phyloP scores from a whole-genome alignment of 129 eudicot genomes.

The Arctium minus region DNA sequence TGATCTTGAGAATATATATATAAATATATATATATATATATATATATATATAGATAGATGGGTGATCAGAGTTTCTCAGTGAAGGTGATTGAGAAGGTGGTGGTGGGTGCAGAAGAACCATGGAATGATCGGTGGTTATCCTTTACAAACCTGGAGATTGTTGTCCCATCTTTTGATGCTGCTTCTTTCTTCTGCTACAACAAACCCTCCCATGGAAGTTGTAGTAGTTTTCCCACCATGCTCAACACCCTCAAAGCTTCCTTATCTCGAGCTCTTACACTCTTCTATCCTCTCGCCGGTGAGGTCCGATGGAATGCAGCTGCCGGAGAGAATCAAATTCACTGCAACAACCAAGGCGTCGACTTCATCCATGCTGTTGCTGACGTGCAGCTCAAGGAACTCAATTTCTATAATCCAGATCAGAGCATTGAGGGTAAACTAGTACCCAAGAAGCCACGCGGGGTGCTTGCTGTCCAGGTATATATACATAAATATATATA shows the following conservation, averaged over 20 bases:
- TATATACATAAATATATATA: not conserved
- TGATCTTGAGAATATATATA: not conserved
- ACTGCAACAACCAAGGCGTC: conserved; percentile 49
- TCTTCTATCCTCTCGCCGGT: conserved; percentile 41
- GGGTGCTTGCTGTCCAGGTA: conserved; percentile 51
- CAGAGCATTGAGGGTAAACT: conserved; percentile 42
- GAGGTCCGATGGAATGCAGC: conserved; percentile 20
- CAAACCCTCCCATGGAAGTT: conserved; percentile 6
- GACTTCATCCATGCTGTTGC: conserved; percentile 41
- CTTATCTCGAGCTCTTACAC: not conserved
- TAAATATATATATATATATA: too few relatives aligned
- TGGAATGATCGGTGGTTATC: not conserved
- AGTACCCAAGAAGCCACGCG: conserved; percentile 33
- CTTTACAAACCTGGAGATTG: not conserved
- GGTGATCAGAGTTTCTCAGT: not conserved
- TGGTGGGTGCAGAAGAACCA: not conserved
- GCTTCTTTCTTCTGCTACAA: conserved; percentile 1
- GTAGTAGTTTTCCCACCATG: conserved; percentile 3
- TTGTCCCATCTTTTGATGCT: not conserved
- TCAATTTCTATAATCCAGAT: conserved; percentile 43
- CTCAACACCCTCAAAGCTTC: not conserved
- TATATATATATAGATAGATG: not conserved
- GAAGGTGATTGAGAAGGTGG: not conserved
- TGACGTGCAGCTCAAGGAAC: conserved; percentile 31
- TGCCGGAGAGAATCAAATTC: conserved; percentile 37